Percentiles rank a stretch among this genome's conserved stretches.
Evolutionary conservation across 139 green algal genomes (phyloP).

Genomic region (Coelastrella sp.): DNA sequence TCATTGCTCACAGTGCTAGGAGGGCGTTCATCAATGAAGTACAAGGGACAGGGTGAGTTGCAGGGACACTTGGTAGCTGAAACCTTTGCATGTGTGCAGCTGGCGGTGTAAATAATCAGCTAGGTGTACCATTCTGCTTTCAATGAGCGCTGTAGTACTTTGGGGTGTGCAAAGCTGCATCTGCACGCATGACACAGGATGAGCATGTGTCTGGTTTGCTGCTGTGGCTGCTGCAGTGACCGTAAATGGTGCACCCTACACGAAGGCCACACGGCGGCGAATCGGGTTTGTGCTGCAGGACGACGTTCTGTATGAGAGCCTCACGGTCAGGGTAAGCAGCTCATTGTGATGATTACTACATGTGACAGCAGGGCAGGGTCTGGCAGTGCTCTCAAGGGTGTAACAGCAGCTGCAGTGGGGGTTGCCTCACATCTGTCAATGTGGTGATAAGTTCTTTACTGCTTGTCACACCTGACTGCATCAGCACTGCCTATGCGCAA

Average conservation of each 20-base stretch:
- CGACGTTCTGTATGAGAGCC: conserved; percentile 83
- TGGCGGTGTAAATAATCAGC: too few species aligned
- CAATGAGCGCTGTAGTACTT: too few species aligned
- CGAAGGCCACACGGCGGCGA: conserved; percentile 70
- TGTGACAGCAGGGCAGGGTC: not conserved
- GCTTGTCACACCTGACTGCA: too few species aligned
- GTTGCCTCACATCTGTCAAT: too few species aligned
- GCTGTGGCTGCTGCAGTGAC: conserved; percentile 41
- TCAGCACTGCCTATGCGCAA: too few species aligned
- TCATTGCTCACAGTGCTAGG: conserved; percentile 81
- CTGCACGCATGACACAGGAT: not conserved
- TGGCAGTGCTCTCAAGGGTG: too few species aligned
- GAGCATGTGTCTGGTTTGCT: not conserved
- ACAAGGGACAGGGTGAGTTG: conserved; percentile 14
- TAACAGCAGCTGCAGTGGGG: too few species aligned
- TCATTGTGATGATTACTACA: not conserved
- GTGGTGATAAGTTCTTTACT: too few species aligned
- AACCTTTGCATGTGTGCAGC: not conserved
- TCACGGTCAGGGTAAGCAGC: conserved; percentile 54
- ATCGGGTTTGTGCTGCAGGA: conserved; percentile 85
- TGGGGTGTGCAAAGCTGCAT: not conserved
- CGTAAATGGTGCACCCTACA: conserved; percentile 80
- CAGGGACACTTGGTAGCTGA: not conserved
- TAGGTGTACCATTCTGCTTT: too few species aligned
- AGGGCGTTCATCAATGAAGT: conserved; percentile 61